Evolutionary conservation across 345 rosid genomes (phyloP), one percentile per base, ranked within the genome.

Genomic region (Murraya paniculata): DNA sequence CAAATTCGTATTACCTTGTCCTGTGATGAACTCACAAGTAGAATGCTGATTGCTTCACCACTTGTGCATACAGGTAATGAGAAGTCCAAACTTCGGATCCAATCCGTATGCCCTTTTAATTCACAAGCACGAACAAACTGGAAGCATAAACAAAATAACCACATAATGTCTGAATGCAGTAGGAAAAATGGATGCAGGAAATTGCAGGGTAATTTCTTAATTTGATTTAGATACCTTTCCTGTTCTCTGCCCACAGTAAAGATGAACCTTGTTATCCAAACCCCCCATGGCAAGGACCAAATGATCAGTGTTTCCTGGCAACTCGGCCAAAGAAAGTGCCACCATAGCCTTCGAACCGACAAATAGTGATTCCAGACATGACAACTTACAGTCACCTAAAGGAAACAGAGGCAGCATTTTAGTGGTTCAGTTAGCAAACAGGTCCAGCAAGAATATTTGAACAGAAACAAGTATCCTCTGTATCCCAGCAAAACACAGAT

Each of bases 41-140:
- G 81, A 69, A 93, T 73, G 87, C 88, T 78, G 71, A 82, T 66
- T 76, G 78, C 53, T 86, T 83, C 87, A 56, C 82, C 87, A 50
- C 77, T 68, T 8, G 79, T 70, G 64, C 77, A 75, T 76, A 87
- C 59, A 21, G 91, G 98, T 78, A 92, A 78, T 21, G 99, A 92
- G 97, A 96, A 94, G 88, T 96, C 98, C 87, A 96, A 86, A 86
- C 98, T 91, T 73, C 97, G 85, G 70, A 96, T 90, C 99, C 99
- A 92, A 84, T 96, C 97, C 1, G 91, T 88, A 89, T 92, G 99
- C 79, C 94, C 99, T 89, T 94, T 94, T 79, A 96, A 85, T 83
- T 91, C 97, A 84, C 97, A 94, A 79, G 90, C 94, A 80, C 67
- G 90, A 60, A 86, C 85, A 82, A 92, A 91, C 98, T 95, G 87